Evolutionary conservation across 371 early-diverging fungal genomes (phyloP).

Genomic region (Zychaea mexicana): DNA sequence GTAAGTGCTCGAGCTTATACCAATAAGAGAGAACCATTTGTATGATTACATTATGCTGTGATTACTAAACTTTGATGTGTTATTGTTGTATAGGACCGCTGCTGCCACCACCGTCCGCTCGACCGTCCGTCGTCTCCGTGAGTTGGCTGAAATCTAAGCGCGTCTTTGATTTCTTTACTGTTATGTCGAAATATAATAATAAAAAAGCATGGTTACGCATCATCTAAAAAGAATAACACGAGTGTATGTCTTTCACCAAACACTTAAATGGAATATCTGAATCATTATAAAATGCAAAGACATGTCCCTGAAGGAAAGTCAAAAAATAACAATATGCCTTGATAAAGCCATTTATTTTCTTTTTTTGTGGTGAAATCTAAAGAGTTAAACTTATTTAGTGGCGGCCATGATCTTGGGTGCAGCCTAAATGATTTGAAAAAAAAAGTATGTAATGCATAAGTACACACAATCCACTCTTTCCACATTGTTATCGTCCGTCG

Average conservation of each 20-base stretch:
- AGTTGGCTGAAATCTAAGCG: slow-evolving; percentile 90
- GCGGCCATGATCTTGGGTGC: slow-evolving; percentile 10
- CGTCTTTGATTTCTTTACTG: slow-evolving; percentile 4
- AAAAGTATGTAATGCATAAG: neutral
- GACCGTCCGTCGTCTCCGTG: slow-evolving; percentile 98
- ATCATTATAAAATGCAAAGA: too few relatives aligned
- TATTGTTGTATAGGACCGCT: slow-evolving; percentile 66
- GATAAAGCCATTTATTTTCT: neutral
- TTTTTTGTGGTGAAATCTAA: neutral
- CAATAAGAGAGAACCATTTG: neutral
- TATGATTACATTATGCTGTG: neutral
- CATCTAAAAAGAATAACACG: neutral
- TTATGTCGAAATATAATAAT: neutral
- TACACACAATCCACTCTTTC: neutral
- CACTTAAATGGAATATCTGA: too few relatives aligned
- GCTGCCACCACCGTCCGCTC: slow-evolving; percentile 93
- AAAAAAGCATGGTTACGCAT: slow-evolving; percentile 1
- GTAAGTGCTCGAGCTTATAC: slow-evolving; percentile 11
- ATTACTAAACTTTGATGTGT: too few relatives aligned
- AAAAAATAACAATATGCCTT: neutral
- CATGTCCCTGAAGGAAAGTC: too few relatives aligned
- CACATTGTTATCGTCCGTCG: neutral
- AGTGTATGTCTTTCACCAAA: neutral
- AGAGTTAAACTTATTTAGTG: slow-evolving; percentile 3
- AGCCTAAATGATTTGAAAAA: neutral